Conservation (phyloP, 257 asterid genomes). For the Gentiana dahurica region DNA sequence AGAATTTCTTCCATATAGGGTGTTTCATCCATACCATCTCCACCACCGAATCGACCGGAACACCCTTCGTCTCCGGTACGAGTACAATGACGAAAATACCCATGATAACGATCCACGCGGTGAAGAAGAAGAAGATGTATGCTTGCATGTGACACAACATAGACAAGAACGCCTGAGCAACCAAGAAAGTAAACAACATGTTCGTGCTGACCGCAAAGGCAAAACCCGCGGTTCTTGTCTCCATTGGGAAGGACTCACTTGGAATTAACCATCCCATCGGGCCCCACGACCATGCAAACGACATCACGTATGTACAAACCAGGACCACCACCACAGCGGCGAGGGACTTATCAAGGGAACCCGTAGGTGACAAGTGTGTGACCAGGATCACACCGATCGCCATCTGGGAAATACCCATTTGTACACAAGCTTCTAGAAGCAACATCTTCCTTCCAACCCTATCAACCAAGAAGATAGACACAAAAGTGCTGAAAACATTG, state of each 20-base stretch:
- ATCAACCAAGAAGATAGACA: conserved; percentile 43
- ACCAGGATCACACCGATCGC: conserved; percentile 38
- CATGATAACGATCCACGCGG: conserved; percentile 24
- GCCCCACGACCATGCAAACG: conserved; percentile 88
- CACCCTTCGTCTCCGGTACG: conserved; percentile 32
- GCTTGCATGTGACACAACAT: conserved; percentile 32
- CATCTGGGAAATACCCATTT: conserved; percentile 53
- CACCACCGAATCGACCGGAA: conserved; percentile 17
- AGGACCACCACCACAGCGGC: conserved; percentile 40
- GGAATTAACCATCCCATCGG: conserved; percentile 76
- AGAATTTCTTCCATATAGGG: conserved; percentile 23
- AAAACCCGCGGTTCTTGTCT: conserved; percentile 60
- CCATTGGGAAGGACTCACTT: conserved; percentile 60
- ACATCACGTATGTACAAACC: conserved; percentile 53
- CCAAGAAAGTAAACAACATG: conserved; percentile 27
- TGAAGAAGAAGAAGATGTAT: conserved; percentile 30
- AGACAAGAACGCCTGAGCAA: conserved; percentile 28
- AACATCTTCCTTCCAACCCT: conserved; percentile 54
- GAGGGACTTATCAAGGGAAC: conserved; percentile 23
- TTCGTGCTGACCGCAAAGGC: conserved; percentile 59
- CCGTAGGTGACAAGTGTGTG: conserved; percentile 23
- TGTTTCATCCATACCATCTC: conserved; percentile 28
- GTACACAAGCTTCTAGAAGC: conserved; percentile 62
- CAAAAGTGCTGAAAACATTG: conserved; percentile 45
- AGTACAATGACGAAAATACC: conserved; percentile 21